Conservation (phyloP, 2,329 filamentous ascomycete genomes). For the Talaromyces sp. region DNA sequence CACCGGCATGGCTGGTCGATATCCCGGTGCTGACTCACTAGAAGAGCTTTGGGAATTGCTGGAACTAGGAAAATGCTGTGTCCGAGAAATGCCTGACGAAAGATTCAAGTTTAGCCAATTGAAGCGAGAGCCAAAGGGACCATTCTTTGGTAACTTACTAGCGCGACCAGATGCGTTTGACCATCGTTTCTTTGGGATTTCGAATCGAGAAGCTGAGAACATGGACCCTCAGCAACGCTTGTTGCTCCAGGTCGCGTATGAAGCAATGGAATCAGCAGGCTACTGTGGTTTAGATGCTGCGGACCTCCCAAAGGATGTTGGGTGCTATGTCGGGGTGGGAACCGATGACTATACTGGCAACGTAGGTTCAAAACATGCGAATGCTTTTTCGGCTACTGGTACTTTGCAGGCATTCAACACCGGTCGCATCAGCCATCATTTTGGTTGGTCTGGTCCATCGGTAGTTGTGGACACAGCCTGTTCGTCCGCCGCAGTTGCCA, state of each 20-base stretch:
- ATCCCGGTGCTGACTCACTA: slow-evolving; percentile 40
- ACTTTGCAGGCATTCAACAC: slow-evolving; percentile 21
- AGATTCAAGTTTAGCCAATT: slow-evolving; percentile 21
- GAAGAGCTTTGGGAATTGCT: slow-evolving; percentile 41
- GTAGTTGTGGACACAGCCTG: slow-evolving; percentile 45
- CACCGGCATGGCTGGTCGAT: slow-evolving; percentile 44
- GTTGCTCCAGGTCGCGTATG: background rate
- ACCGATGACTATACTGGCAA: slow-evolving; percentile 25
- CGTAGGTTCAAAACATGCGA: slow-evolving; percentile 16
- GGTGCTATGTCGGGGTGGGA: slow-evolving; percentile 27
- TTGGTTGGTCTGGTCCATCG: slow-evolving; percentile 45
- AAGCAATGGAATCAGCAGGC: slow-evolving; percentile 1
- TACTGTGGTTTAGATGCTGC: background rate
- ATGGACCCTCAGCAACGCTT: slow-evolving; percentile 30
- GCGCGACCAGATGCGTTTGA: slow-evolving; percentile 23
- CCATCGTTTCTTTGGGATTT: slow-evolving; percentile 28
- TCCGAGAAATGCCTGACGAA: slow-evolving; percentile 20
- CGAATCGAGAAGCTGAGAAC: slow-evolving; percentile 23
- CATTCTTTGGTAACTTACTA: slow-evolving; percentile 21
- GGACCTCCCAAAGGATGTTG: slow-evolving; percentile 19
- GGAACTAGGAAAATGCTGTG: slow-evolving; percentile 18
- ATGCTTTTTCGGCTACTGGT: slow-evolving; percentile 23
- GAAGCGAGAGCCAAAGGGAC: slow-evolving; percentile 23
- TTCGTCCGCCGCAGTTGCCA: slow-evolving; percentile 40
- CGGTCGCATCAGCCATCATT: slow-evolving; percentile 42